Evolutionary conservation across 1,284 basidiomycete species (phyloP), one percentile per base, ranked within the genome.

Genomic region (Mycena sp.): DNA sequence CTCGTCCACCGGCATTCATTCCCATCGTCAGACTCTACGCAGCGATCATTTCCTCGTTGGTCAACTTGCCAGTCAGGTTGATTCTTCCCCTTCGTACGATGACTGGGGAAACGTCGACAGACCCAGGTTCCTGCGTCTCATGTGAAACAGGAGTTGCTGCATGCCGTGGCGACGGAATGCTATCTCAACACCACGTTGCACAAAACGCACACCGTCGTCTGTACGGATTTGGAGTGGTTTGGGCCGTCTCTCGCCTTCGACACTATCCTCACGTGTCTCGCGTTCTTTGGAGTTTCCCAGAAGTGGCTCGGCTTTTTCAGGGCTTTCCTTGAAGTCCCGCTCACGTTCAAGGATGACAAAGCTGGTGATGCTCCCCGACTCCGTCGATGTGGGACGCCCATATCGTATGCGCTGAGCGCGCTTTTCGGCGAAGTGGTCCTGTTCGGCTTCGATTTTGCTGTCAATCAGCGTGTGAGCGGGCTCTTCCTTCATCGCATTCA

Each of bases 371-470:
- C 28, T 32, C 26, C 38, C 17, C 38, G 51, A 38, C 32, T 59
- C 38, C 46, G 56, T 17, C 46, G 49, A 28, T 50, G 52, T 11
- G 45, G 41, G 17, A 67, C 50, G 6, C 48, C 51, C 9, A 63
- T 67, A 29, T 67, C 67, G 9, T 76, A 78, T 60, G 72, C 74
- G 9, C 67, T 82, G n/a, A 76, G 77, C 41, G 70, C 71, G 2
- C 58, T 81, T 9, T 78, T 71, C 51, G 80, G 80, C 5, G 80
- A 82, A 63, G 69, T 69, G 3, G 59, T 80, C 10, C 60, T 81
- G 26, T 82, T 80, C 64, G 70, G 71, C n/a, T 79, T 82, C 78
- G 80, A 82, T 63, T 79, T 80, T 56, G 78, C 79, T 17, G 77
- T 81, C 56, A 81, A 81, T 58, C 80, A 80, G 48, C 67, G 67